A percentile compares a stretch with the other conserved stretches of the same genome.
Conservation (phyloP, 2,329 filamentous ascomycete species). For the Xylaria multiplex region DNA sequence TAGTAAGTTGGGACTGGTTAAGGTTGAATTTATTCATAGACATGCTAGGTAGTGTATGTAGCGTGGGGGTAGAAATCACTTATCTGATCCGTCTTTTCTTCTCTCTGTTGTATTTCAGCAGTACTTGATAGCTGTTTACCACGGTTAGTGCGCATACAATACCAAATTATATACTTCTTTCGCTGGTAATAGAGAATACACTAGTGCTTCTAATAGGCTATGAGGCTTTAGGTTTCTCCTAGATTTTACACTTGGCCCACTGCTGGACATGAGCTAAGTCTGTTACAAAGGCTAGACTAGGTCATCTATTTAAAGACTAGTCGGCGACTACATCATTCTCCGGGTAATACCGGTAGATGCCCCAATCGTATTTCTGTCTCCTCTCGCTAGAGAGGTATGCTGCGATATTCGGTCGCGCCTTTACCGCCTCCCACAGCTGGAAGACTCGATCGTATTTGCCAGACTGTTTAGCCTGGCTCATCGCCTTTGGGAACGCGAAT, state of each 20-base stretch:
- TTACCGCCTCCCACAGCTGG: slow-evolving; percentile 70
- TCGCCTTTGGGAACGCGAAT: slow-evolving; percentile 76
- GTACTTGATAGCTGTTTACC: too few relatives aligned
- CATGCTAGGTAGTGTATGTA: too few relatives aligned
- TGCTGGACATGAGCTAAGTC: not conserved
- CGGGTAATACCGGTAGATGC: slow-evolving; percentile 74
- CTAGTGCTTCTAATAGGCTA: not conserved
- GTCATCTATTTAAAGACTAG: not conserved
- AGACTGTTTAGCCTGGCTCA: slow-evolving; percentile 62
- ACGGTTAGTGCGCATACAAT: too few relatives aligned
- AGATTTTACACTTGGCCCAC: not conserved
- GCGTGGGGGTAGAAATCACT: too few relatives aligned
- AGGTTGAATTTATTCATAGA: too few relatives aligned
- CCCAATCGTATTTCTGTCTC: slow-evolving; percentile 66
- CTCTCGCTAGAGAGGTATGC: slow-evolving; percentile 73
- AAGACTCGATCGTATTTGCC: slow-evolving; percentile 71
- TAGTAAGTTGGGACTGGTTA: too few relatives aligned
- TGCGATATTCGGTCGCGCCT: slow-evolving; percentile 71
- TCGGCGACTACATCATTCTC: slow-evolving; percentile 28
- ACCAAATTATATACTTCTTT: too few relatives aligned
- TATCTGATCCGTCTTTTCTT: too few relatives aligned
- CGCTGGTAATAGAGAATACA: not conserved
- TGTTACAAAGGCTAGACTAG: not conserved
- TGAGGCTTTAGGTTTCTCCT: not conserved
- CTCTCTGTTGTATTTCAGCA: too few relatives aligned